A percentile compares a stretch with the other conserved stretches of the same genome.
Evolutionary conservation across 345 rosid genomes (phyloP).

Genomic region (Aurinia saxatilis): DNA sequence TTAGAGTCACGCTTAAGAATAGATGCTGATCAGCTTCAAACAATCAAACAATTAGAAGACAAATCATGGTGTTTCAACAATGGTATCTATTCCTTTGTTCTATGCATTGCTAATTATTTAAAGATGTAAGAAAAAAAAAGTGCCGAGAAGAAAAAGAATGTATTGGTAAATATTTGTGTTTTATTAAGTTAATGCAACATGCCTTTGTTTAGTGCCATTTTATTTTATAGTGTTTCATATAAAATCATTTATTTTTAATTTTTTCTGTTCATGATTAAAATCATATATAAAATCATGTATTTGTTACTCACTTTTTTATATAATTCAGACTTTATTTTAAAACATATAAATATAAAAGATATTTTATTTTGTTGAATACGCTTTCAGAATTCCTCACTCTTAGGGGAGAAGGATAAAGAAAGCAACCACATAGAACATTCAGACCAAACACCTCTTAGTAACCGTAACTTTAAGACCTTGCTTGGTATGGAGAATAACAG

Average conservation of each 20-base stretch:
- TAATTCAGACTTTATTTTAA: no score
- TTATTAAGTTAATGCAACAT: neutral
- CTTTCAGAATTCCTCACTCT: no score
- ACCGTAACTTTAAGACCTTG: conserved; percentile 22
- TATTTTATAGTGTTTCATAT: no score
- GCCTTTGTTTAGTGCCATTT: neutral
- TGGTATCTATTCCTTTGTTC: neutral
- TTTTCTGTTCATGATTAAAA: neutral
- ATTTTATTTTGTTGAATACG: no score
- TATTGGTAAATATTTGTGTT: neutral
- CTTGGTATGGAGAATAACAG: conserved; percentile 24
- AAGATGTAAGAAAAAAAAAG: no score
- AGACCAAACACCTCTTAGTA: conserved; percentile 16
- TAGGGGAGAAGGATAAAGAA: neutral
- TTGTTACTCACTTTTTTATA: no score
- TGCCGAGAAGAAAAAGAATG: neutral
- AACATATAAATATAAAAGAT: no score
- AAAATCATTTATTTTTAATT: no score
- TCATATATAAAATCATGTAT: no score
- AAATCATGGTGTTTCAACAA: neutral
- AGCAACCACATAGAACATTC: neutral
- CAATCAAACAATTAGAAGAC: neutral
- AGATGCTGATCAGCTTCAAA: neutral
- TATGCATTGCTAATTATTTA: neutral
- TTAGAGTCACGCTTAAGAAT: neutral